Evolutionary conservation across 306 rosid species (phyloP).

Genomic region (Cicer pinnatifidum): DNA sequence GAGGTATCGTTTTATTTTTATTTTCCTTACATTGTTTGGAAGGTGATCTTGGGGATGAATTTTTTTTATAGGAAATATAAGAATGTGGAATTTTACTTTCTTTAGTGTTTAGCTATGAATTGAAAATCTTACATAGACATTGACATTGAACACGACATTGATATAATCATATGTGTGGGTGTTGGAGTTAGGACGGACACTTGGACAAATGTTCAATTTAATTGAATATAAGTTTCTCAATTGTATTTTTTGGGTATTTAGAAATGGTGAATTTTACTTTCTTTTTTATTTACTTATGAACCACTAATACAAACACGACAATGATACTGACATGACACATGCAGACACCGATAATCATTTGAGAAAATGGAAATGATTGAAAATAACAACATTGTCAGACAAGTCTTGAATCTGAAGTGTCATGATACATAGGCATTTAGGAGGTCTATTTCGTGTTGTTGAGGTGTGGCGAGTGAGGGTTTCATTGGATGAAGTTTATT

Average conservation of each 20-base stretch:
- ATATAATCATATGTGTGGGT: too few relatives aligned
- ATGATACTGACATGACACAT: not conserved
- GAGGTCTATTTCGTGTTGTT: conserved; percentile 3
- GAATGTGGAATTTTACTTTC: not conserved
- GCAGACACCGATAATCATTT: not conserved
- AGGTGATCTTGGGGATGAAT: not conserved
- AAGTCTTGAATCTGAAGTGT: not conserved
- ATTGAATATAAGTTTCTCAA: too few relatives aligned
- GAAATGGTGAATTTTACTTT: too few relatives aligned
- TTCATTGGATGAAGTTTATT: not conserved
- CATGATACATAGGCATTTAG: not conserved
- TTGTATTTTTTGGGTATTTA: too few relatives aligned
- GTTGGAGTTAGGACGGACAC: too few relatives aligned
- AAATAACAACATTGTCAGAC: not conserved
- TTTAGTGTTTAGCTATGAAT: not conserved
- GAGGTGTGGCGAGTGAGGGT: not conserved
- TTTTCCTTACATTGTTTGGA: not conserved
- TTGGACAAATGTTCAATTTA: too few relatives aligned
- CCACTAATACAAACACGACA: not conserved
- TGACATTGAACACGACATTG: too few relatives aligned
- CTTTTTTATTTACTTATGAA: too few relatives aligned
- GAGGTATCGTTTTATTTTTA: conserved; percentile 55
- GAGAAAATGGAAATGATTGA: not conserved
- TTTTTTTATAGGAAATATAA: not conserved
- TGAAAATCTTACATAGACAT: too few relatives aligned